These are phyloP conservation scores for Purpureocillium takamizusanense DNA, from an alignment of 2,329 filamentous ascomycete species.

Conservation along the genomic window DNA sequence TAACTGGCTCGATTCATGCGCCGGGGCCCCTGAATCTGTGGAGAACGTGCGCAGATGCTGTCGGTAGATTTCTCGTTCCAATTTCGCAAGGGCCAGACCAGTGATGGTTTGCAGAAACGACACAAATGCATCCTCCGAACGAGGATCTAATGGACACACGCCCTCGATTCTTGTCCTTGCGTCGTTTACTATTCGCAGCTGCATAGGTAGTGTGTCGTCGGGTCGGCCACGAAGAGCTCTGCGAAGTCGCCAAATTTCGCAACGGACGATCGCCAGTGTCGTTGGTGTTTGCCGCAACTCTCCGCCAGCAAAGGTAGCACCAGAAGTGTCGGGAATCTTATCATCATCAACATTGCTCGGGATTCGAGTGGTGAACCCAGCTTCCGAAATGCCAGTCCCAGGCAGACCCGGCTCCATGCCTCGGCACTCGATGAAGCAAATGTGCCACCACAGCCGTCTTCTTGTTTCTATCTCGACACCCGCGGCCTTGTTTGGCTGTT, in stretches of 20 bases:
- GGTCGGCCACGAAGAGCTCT: constrained; percentile 7
- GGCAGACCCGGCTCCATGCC: constrained; percentile 3
- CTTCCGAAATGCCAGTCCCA: constrained; percentile 12
- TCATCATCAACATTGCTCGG: constrained; percentile 33
- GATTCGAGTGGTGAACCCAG: constrained; percentile 28
- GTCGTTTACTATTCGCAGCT: constrained; percentile 6
- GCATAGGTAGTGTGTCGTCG: constrained; percentile 4
- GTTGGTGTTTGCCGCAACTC: constrained; percentile 2
- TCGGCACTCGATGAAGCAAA: constrained; percentile 17
- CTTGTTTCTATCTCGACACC: constrained; percentile 11
- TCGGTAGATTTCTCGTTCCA: constrained; percentile 13
- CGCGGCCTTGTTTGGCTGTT: too few species aligned
- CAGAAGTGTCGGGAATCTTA: neutral
- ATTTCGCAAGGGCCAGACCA: constrained; percentile 17
- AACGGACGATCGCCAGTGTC: constrained; percentile 14
- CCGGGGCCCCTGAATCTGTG: neutral
- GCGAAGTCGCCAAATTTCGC: constrained; percentile 16
- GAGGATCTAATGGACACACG: constrained; percentile 7
- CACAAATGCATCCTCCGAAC: constrained; percentile 5
- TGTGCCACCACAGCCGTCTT: constrained; percentile 18
- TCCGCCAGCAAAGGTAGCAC: constrained; percentile 1
- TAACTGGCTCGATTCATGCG: constrained; percentile 3
- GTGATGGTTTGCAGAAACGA: constrained; percentile 12
- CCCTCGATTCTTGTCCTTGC: constrained; percentile 7
- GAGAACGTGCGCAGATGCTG: neutral